These are phyloP conservation scores for Fusarium acutatum DNA, from an alignment of 2,329 filamentous ascomycete genomes.

Conservation along the genomic window DNA sequence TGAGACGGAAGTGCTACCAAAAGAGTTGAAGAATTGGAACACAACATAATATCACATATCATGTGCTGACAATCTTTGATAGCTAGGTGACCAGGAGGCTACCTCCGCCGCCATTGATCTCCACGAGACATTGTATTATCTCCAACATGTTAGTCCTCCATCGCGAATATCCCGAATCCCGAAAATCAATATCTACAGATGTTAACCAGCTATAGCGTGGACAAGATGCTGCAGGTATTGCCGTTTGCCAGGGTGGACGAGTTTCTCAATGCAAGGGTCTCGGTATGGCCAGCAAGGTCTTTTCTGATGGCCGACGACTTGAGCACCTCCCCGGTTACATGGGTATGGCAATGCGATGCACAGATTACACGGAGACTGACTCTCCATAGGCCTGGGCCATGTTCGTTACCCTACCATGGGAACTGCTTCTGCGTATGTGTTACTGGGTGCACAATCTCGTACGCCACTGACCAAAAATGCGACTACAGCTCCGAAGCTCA, in stretches of 20 bases:
- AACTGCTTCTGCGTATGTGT: slow-evolving; percentile 64
- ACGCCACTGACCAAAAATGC: not conserved
- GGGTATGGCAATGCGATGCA: slow-evolving; percentile 56
- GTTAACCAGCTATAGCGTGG: slow-evolving; percentile 65
- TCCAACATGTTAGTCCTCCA: slow-evolving; percentile 58
- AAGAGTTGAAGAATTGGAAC: slow-evolving; percentile 1
- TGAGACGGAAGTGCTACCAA: slow-evolving; percentile 22
- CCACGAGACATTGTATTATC: slow-evolving; percentile 76
- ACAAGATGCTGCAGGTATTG: slow-evolving; percentile 89
- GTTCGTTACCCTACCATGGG: slow-evolving; percentile 90
- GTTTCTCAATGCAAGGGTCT: slow-evolving; percentile 92
- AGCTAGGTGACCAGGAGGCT: slow-evolving; percentile 48
- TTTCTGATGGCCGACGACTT: slow-evolving; percentile 79
- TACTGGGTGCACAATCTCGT: not conserved
- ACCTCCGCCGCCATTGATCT: slow-evolving; percentile 67
- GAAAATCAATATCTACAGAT: slow-evolving; percentile 16
- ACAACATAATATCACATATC: not conserved
- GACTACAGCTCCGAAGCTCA: slow-evolving; percentile 79
- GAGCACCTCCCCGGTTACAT: slow-evolving; percentile 73
- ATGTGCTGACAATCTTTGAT: slow-evolving; percentile 3
- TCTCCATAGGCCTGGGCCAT: slow-evolving; percentile 67
- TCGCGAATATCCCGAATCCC: not conserved
- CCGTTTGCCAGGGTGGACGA: slow-evolving; percentile 78
- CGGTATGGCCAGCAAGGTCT: slow-evolving; percentile 77
- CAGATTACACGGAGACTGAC: slow-evolving; percentile 14